A percentile compares a stretch with the other conserved stretches of the same genome.
Evolutionary conservation across 306 rosid species (phyloP).

Genomic region (Glycine tomentella): DNA sequence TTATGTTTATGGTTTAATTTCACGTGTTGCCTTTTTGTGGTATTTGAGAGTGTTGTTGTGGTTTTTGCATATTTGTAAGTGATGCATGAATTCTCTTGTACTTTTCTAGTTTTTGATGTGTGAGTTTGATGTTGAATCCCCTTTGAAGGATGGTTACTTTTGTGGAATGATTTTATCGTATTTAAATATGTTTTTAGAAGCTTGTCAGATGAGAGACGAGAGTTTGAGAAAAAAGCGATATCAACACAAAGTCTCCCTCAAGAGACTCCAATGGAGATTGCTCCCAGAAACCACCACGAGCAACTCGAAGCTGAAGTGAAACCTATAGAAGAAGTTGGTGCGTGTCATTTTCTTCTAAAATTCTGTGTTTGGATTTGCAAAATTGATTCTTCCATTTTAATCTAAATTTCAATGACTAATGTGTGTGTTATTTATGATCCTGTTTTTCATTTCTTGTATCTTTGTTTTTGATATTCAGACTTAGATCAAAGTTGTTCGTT

Average conservation of each 20-base stretch:
- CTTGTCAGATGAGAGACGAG: too few species aligned
- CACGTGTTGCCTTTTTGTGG: constrained; percentile 27
- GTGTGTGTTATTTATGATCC: constrained; percentile 25
- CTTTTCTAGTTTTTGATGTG: constrained; percentile 1
- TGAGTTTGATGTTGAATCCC: constrained; percentile 40
- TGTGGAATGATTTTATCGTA: too few species aligned
- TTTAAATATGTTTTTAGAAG: too few species aligned
- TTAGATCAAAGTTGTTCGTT: constrained; percentile 67
- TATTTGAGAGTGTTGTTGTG: constrained; percentile 25
- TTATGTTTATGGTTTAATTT: constrained; percentile 17
- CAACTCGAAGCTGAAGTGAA: constrained; percentile 40
- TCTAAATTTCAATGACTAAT: constrained; percentile 31
- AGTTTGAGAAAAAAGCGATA: too few species aligned
- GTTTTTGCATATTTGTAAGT: constrained; percentile 12
- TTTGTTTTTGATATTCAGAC: constrained; percentile 44
- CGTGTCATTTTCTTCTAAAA: constrained; percentile 43
- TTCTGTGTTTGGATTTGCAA: background rate
- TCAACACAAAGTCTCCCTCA: background rate
- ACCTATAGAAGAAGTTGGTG: constrained; percentile 57
- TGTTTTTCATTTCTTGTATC: constrained; percentile 13
- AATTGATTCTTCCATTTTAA: constrained; percentile 19
- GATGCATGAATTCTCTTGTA: constrained; percentile 23
- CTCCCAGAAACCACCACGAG: constrained; percentile 41
- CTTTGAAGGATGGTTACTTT: background rate
- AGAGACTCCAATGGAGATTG: constrained; percentile 55